Evolutionary conservation across 495 filamentous ascomycete species (phyloP), one percentile per base, ranked within the genome.

Genomic region (Lasiosphaeriaceae sp.): DNA sequence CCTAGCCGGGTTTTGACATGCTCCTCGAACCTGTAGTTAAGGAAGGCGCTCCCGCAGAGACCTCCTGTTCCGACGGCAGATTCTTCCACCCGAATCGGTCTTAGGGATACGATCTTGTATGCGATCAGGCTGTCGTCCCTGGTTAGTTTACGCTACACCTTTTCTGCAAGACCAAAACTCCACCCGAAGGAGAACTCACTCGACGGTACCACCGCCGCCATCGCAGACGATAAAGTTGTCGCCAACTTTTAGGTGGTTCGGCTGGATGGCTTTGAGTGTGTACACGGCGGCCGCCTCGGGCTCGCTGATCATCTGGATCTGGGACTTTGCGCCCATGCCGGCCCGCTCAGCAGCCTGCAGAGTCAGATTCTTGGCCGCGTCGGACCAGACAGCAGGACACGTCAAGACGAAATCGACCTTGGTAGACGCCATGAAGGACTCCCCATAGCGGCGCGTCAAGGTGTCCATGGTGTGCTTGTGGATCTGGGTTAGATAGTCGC

Each of bases 331-430:
- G 12, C 86, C 86, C 80, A 90, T 84, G 11, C 87, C 86, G 2
- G 87, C 87, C 1, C 78, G 63, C 64, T 88, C 81, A 1, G 87
- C 87, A 22, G 86, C 87, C 46, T 77, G 71, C 29, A 84, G 65
- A 0, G 86, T 89, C 14, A 80, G 80, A 50, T 82, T 79, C 67
- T 90, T 89, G n/a, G 87, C 87, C 17, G 79, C 78, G 48, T 90
- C 87, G 9, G 83, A 84, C 88, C 88, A 90, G n/a, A 91, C 82
- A n/a, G 88, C 88, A 6, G 88, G 88, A 35, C 89, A 89, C 0
- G 88, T 91, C 22, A 91, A 73, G 22, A 90, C 83, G 57, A 86
- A 88, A 41, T 85, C 80, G 29, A 89, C 79, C 35, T 78, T 80
- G 9, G 81, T 87, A 2, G 76, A 79, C 5, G 75, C 73, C 67